phyloP scores from a whole-genome alignment of 768 basidiomycete genomes.

The Pisolithus orientalis region DNA sequence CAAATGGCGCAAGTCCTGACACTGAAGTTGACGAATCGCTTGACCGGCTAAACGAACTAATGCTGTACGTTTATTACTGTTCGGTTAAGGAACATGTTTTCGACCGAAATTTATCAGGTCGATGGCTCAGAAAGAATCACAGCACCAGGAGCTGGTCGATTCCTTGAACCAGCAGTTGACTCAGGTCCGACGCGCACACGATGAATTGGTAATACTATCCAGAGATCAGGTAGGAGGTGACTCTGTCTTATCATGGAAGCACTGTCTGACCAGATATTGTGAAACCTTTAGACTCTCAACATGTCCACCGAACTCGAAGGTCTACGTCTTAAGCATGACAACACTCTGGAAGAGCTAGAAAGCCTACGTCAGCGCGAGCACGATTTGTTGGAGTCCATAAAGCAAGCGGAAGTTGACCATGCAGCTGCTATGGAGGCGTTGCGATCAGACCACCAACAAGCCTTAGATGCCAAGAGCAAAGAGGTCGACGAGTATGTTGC shows the following conservation, averaged over 20 bases:
- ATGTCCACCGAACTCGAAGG: conserved; percentile 85
- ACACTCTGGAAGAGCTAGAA: conserved; percentile 47
- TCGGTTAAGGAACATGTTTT: conserved; percentile 1
- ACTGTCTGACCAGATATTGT: not conserved
- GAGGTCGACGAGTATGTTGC: conserved; percentile 39
- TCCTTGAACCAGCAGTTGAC: conserved; percentile 59
- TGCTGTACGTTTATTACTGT: conserved; percentile 56
- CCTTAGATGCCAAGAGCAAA: conserved; percentile 33
- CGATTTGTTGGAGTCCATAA: conserved; percentile 44
- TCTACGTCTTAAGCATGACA: conserved; percentile 55
- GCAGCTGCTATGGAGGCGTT: conserved; percentile 42
- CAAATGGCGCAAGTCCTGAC: conserved; percentile 28
- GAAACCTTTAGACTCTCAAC: conserved; percentile 55
- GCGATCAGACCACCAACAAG: conserved; percentile 38
- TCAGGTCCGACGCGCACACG: conserved; percentile 71
- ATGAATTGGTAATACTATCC: conserved; percentile 74
- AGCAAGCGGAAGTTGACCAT: conserved; percentile 46
- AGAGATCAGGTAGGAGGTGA: conserved; percentile 65
- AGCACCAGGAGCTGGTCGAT: conserved; percentile 78
- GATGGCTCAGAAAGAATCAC: conserved; percentile 95
- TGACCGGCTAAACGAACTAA: conserved; percentile 81
- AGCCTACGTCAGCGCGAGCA: conserved; percentile 51
- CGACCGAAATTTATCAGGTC: conserved; percentile 45
- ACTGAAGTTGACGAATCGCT: conserved; percentile 59
- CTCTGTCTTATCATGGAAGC: not conserved